These are phyloP conservation scores for Bruguiera sexangula DNA, from an alignment of 345 rosid species.

Conservation along the genomic window DNA sequence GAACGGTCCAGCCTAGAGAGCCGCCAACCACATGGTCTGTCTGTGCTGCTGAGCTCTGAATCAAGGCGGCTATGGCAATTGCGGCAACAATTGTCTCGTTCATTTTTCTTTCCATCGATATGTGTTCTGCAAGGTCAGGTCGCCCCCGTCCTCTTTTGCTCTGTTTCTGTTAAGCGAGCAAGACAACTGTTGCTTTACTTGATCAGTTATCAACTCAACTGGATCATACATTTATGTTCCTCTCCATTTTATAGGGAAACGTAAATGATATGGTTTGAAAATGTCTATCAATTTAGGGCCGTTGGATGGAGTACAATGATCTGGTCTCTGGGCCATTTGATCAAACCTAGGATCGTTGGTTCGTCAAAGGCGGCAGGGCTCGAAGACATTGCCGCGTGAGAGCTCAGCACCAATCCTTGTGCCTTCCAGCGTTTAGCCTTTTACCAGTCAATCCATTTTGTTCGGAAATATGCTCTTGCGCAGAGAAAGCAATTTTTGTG, in stretches of 20 bases:
- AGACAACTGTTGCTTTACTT: neutral
- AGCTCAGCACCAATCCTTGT: constrained; percentile 15
- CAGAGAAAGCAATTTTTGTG: too few species aligned
- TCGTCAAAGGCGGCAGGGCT: constrained; percentile 6
- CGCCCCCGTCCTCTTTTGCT: constrained; percentile 34
- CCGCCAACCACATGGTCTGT: constrained; percentile 37
- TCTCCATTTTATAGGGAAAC: constrained; percentile 16
- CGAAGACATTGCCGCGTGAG: constrained; percentile 24
- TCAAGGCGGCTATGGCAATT: constrained; percentile 17
- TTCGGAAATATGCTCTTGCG: neutral
- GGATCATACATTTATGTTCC: too few species aligned
- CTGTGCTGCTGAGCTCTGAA: constrained; percentile 31
- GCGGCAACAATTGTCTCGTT: constrained; percentile 19
- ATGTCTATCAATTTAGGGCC: neutral
- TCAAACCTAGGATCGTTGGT: neutral
- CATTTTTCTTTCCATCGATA: constrained; percentile 22
- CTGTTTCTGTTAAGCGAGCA: constrained; percentile 6
- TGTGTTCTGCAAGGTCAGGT: constrained; percentile 31
- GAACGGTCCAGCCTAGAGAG: constrained; percentile 40
- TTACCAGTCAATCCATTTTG: constrained; percentile 3
- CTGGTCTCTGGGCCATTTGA: neutral
- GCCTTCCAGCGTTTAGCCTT: constrained; percentile 1
- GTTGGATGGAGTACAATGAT: constrained; percentile 21
- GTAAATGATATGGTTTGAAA: neutral
- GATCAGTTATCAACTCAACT: too few species aligned